Evolutionary conservation across 2,329 filamentous ascomycete genomes (phyloP).

Genomic region (Xylariaceae sp.): DNA sequence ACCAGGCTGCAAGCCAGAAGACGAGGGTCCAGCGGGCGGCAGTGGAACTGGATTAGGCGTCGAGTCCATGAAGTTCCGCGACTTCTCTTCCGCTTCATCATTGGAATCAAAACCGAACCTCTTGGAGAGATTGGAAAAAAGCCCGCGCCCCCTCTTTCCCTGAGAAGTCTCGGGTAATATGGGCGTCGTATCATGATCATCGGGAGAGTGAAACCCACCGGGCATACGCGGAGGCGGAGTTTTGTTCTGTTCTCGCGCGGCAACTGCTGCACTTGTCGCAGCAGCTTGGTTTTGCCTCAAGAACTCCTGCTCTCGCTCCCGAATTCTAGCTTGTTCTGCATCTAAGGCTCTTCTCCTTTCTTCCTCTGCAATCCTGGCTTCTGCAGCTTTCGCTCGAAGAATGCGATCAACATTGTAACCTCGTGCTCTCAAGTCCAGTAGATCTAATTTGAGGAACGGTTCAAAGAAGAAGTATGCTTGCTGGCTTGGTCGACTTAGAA

Average conservation of each 20-base stretch:
- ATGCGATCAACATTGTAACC: conserved; percentile 98
- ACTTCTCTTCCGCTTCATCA: conserved; percentile 50
- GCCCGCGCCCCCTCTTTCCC: conserved; percentile 55
- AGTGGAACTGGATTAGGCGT: conserved; percentile 28
- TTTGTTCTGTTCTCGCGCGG: conserved; percentile 47
- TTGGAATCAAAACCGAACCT: conserved; percentile 69
- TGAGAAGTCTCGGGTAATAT: conserved; percentile 44
- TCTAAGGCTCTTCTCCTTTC: conserved; percentile 76
- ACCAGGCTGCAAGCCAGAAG: conserved; percentile 28
- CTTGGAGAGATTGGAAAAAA: conserved; percentile 73
- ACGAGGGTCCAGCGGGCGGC: conserved; percentile 28
- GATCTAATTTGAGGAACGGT: conserved; percentile 83
- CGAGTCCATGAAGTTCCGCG: conserved; percentile 53
- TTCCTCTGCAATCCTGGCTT: conserved; percentile 85
- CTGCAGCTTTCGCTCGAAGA: conserved; percentile 82
- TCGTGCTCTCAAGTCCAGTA: conserved; percentile 80
- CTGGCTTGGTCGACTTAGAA: conserved; percentile 83
- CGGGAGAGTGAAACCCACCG: conserved; percentile 64
- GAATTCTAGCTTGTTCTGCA: conserved; percentile 72
- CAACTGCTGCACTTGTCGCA: conserved; percentile 36
- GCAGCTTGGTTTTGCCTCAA: conserved; percentile 51
- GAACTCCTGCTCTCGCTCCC: conserved; percentile 58
- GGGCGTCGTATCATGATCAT: conserved; percentile 31
- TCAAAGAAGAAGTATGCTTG: conserved; percentile 91
- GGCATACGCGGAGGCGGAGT: conserved; percentile 67